A percentile compares a stretch with the other conserved stretches of the same genome.
Evolutionary conservation across 148 eudicot species (phyloP).

Genomic region (Chenopodium formosanum): DNA sequence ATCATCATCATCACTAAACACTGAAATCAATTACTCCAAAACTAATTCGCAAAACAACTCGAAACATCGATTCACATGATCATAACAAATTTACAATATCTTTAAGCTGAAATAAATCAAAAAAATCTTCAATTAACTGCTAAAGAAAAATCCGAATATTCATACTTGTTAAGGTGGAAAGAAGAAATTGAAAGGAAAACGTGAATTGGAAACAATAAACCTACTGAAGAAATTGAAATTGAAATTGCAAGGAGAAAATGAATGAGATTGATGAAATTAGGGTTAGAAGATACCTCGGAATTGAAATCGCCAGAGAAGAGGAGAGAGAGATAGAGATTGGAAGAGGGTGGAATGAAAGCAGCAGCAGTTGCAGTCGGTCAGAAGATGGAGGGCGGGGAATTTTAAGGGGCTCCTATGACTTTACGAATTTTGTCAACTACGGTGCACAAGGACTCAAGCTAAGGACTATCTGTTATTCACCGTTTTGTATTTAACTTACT

Average conservation of each 20-base stretch:
- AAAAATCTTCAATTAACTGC: neutral
- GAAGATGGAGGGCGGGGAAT: neutral
- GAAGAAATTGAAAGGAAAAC: neutral
- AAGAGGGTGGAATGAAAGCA: neutral
- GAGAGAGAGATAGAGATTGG: neutral
- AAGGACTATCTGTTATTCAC: no score
- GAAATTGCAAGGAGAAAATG: neutral
- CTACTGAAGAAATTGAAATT: neutral
- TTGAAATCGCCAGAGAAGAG: neutral
- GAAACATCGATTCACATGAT: no score
- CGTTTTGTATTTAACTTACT: no score
- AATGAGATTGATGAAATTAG: neutral
- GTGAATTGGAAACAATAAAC: neutral
- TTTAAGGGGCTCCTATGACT: neutral
- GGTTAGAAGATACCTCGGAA: neutral
- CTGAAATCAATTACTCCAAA: neutral
- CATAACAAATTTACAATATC: no score
- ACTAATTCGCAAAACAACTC: neutral
- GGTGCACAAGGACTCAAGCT: no score
- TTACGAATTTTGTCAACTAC: no score
- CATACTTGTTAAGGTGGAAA: neutral
- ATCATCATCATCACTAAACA: neutral
- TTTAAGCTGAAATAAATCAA: neutral
- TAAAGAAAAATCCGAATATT: neutral
- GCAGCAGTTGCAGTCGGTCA: neutral